Evolutionary conservation across 2,329 filamentous ascomycete species (phyloP), one percentile per base, ranked within the genome.

Genomic region (Fusarium acutatum): DNA sequence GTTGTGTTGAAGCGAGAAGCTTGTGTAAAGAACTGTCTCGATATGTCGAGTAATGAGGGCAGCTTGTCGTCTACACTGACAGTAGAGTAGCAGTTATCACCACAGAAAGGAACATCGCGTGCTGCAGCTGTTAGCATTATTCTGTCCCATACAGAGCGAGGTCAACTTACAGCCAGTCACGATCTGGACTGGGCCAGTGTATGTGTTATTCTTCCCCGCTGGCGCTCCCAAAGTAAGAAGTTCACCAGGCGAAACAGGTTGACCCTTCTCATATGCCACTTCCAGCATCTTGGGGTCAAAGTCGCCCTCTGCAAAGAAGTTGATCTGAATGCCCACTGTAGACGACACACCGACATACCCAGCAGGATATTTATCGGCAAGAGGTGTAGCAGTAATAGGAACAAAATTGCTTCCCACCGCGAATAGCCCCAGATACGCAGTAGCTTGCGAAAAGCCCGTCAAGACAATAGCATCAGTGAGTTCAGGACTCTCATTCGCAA

Each of bases 231-330:
- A 79, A 3, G 89, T 91, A 46, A 92, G 78, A 4, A 92, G 77
- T 79, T 92, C 90, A 30, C 89, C 90, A 0, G 86, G 75, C 0
- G 89, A 86, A 17, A 88, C 86, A 0, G 90, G 89, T 77, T 91
- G 85, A n/a, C 87, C 87, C 5, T 81, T 86, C 54, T 74, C 66
- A 71, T 84, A 85, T 3, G 86, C 84, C 15, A 82, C 77, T 0
- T 84, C 75, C 37, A 91, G 82, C 18, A 92, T 80, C 6, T 77
- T 82, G 3, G 87, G 84, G 67, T 91, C 89, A 65, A 91, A 92
- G 67, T 84, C 82, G 6, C 83, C 84, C 3, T 88, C 87, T 7
- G 82, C 81, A 69, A 88, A 85, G 78, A 88, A 88, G 71, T 86
- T 84, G 74, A 83, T 86, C 60, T 91, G 87, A 7, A 88, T 83